phyloP scores from a whole-genome alignment of 257 asterid species.

The Solanum peruvianum region DNA sequence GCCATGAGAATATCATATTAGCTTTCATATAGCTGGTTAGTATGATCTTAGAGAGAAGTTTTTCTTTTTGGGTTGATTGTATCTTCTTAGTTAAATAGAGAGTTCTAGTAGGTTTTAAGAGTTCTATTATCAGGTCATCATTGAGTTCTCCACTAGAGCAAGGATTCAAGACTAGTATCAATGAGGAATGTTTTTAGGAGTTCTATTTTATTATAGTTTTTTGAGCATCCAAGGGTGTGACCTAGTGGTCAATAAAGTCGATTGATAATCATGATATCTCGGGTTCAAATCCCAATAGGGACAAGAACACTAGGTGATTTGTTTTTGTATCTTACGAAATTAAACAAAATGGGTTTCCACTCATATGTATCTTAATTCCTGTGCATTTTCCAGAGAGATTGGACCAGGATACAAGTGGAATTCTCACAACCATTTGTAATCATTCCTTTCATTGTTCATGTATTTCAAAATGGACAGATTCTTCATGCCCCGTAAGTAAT shows the following conservation, averaged over 20 bases:
- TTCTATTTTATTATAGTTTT: not conserved
- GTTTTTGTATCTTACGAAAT: not conserved
- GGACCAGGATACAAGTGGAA: slow-evolving; percentile 84
- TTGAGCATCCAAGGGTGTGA: not conserved
- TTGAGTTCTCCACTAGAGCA: not conserved
- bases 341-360: not conserved
- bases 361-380: not conserved
- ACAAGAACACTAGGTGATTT: not conserved
- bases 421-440: slow-evolving; percentile 87
- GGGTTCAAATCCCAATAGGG: not conserved
- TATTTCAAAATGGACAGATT: slow-evolving; percentile 96
- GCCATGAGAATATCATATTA: not conserved
- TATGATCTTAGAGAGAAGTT: not conserved
- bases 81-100: not conserved
- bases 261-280: not conserved
- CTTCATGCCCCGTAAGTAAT: slow-evolving; percentile 89
- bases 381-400: slow-evolving; percentile 59
- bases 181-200: not conserved
- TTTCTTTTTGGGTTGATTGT: not conserved
- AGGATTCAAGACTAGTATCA: not conserved
- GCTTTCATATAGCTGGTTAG: not conserved
- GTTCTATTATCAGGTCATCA: not conserved
- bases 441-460: slow-evolving; percentile 99
- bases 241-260: not conserved
- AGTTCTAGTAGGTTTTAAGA: not conserved